Evolutionary conservation across 1,284 basidiomycete genomes (phyloP).

Genomic region (Pseudozyma flocculosa): DNA sequence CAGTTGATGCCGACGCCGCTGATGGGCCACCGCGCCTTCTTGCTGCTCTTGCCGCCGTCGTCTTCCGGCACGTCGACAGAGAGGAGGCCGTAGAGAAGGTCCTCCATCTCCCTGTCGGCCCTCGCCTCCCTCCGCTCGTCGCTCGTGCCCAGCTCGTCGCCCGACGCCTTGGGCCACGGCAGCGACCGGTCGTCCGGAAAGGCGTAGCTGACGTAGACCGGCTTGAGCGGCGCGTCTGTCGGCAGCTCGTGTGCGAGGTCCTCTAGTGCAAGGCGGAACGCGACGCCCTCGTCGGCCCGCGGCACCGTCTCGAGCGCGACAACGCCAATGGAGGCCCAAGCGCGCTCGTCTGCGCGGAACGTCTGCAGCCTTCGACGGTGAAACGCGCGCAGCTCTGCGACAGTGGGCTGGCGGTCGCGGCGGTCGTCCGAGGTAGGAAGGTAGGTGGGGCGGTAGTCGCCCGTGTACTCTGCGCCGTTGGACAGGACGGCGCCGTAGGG

Average conservation of each 20-base stretch:
- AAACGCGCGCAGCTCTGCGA: slow-evolving; percentile 35
- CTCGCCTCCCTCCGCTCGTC: background rate
- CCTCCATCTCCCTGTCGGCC: slow-evolving; percentile 22
- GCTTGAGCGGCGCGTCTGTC: slow-evolving; percentile 10
- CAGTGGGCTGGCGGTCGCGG: slow-evolving; percentile 18
- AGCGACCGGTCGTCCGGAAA: slow-evolving; percentile 32
- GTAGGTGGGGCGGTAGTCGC: slow-evolving; percentile 36
- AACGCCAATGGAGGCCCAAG: slow-evolving; percentile 36
- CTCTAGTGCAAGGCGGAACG: slow-evolving; percentile 36
- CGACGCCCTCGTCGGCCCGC: slow-evolving; percentile 42
- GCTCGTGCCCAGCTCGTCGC: background rate
- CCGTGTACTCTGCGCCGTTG: slow-evolving; percentile 48
- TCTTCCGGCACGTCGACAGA: slow-evolving; percentile 11
- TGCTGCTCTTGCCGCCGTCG: slow-evolving; percentile 12
- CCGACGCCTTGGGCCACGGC: slow-evolving; percentile 23
- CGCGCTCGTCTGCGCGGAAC: slow-evolving; percentile 15
- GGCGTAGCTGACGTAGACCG: slow-evolving; percentile 40
- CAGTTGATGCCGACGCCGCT: slow-evolving; percentile 51
- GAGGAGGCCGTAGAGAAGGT: slow-evolving; percentile 4
- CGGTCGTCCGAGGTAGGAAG: slow-evolving; percentile 18
- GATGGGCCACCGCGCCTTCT: slow-evolving; percentile 27
- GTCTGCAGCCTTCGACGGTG: slow-evolving; percentile 36
- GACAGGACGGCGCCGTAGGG: slow-evolving; percentile 47
- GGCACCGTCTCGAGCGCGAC: slow-evolving; percentile 50
- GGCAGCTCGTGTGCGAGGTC: slow-evolving; percentile 1